Evolutionary conservation across 768 basidiomycete genomes (phyloP), one percentile per base, ranked within the genome.

Genomic region (Chiua virens): DNA sequence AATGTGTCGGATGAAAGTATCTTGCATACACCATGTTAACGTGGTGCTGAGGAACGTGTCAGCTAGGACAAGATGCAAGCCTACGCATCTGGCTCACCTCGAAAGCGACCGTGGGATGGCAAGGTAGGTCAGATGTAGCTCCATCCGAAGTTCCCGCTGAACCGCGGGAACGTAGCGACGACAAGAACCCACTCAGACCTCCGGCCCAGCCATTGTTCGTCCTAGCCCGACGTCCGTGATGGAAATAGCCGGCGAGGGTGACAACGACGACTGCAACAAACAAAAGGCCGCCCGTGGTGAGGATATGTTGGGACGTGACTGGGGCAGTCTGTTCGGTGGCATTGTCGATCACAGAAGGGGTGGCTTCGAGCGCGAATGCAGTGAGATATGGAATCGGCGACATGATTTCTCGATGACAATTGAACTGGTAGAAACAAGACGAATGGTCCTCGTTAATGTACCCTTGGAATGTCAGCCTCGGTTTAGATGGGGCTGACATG

Each of bases 21-120:
- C 37, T 56, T 1, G 59, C 62, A 28, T 64, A 62, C 0, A 64
- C 53, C 60, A 64, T 63, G 14, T 39, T 63, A 4, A 60, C 53
- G 23, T 65, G 52, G 5, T 55, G 35, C 46, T 49, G 14, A 14
- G 2, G 2, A 5, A n/a, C 8, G 8, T 5, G 21, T 65, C 37
- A 60, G 36, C 14, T 5, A 5, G 2, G 41, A 23, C 27, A 7
- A 53, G 20, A 25, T 14, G 10, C 3, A 39, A 13, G 8, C 4
- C 21, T 9, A 15, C 0, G 11, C 4, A 9, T 20, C 11, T 9
- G 34, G 42, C 55, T 2, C 17, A 54, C 60, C 45, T 65, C 42
- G 1, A 18, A 30, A n/a, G 49, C 50, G 10, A 17, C 25, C 60
- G 60, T 63, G 13, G 47, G 30, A 23, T 60, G 54, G 1, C 20